phyloP scores from a whole-genome alignment of 768 basidiomycete species.

The Leccinum ochraceum region DNA sequence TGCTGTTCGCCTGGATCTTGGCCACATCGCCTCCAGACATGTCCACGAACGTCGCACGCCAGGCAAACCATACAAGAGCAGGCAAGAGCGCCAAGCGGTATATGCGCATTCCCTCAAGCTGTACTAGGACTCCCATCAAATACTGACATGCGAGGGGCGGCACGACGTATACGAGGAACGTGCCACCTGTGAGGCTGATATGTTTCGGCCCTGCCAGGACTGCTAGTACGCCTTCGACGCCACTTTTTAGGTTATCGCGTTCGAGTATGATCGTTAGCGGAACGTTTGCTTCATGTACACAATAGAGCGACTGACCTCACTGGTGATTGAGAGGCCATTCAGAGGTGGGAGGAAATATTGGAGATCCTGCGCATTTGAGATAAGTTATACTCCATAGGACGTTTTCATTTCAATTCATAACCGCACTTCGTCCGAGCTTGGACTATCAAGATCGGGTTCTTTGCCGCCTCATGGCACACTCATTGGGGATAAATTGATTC shows the following conservation, averaged over 20 bases:
- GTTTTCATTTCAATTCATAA: not conserved
- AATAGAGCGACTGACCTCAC: conserved; percentile 6
- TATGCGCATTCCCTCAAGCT: conserved; percentile 40
- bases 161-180: conserved; percentile 39
- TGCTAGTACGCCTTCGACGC: conserved; percentile 5
- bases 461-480: not conserved
- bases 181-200: conserved; percentile 11
- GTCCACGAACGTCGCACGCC: conserved; percentile 37
- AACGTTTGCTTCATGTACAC: not conserved
- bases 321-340: conserved; percentile 2
- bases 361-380: not conserved
- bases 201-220: conserved; percentile 3
- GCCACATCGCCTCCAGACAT: conserved; percentile 20
- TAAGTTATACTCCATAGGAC: not conserved
- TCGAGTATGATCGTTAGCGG: not conserved
- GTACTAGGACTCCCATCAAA: conserved; percentile 53
- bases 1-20: conserved; percentile 16
- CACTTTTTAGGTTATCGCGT: not conserved
- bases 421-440: conserved; percentile 3
- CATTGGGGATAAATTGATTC: not conserved
- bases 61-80: conserved; percentile 44
- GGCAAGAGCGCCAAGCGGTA: conserved; percentile 53
- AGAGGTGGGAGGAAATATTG: not conserved
- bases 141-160: conserved; percentile 51
- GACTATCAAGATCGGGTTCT: not conserved